Evolutionary conservation across 2,329 filamentous ascomycete genomes (phyloP).

Genomic region (Alternaria brassicicola): DNA sequence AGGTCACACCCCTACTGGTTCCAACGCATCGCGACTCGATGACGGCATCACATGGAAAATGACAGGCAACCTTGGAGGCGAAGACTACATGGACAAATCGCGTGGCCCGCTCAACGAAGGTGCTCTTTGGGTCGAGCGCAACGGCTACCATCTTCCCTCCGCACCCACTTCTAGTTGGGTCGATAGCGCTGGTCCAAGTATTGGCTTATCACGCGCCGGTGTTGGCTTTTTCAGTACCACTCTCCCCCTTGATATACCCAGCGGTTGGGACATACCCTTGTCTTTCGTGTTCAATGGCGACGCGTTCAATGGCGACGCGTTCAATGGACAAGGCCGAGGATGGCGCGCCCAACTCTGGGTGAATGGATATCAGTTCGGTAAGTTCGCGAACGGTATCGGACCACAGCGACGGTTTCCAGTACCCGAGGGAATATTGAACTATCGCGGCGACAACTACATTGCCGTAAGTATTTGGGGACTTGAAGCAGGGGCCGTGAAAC

Average conservation of each 20-base stretch:
- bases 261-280: conserved; percentile 64
- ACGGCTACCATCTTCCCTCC: conserved; percentile 65
- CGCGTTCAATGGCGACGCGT: conserved; percentile 45
- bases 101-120: conserved; percentile 71
- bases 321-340: conserved; percentile 28
- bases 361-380: conserved; percentile 75
- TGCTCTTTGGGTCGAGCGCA: conserved; percentile 65
- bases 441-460: conserved; percentile 70
- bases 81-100: conserved; percentile 62
- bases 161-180: conserved; percentile 48
- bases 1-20: conserved; percentile 48
- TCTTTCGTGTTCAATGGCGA: conserved; percentile 61
- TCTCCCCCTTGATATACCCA: conserved; percentile 61
- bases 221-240: conserved; percentile 63
- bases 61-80: conserved; percentile 69
- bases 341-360: conserved; percentile 71
- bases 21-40: conserved; percentile 13
- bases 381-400: conserved; percentile 70
- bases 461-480: conserved; percentile 71
- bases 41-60: conserved; percentile 65
- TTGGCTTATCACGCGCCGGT: conserved; percentile 57
- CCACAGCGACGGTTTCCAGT: conserved; percentile 73
- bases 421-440: conserved; percentile 73
- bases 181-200: conserved; percentile 42
- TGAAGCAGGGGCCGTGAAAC: conserved; percentile 60